phyloP scores from a whole-genome alignment of 257 asterid species.

The Solanum verrucosum region DNA sequence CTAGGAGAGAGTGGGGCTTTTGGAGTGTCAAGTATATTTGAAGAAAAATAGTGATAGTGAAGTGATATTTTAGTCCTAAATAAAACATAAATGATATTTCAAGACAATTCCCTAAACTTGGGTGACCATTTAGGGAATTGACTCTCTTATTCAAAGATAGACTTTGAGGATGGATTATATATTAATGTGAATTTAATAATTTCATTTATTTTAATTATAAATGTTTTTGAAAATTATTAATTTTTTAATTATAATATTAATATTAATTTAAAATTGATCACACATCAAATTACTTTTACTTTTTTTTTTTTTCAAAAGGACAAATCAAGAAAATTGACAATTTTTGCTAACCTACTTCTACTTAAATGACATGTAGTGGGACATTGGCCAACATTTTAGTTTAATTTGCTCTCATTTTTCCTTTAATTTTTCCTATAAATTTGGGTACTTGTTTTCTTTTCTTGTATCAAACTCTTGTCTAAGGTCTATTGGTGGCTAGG shows the following conservation, averaged over 20 bases:
- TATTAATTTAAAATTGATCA: not conserved
- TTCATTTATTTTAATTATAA: not conserved
- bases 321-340: not conserved
- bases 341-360: not conserved
- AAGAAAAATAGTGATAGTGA: too few species aligned
- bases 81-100: too few species aligned
- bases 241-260: not conserved
- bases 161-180: not conserved
- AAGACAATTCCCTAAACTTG: too few species aligned
- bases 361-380: not conserved
- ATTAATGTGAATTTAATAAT: not conserved
- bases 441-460: not conserved
- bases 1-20: too few species aligned
- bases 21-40: too few species aligned
- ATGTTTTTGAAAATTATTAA: not conserved
- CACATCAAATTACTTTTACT: too few species aligned
- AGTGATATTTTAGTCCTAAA: too few species aligned
- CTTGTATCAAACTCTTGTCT: not conserved
- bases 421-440: not conserved
- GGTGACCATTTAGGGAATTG: too few species aligned
- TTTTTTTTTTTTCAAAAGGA: not conserved
- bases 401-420: not conserved
- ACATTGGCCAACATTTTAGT: not conserved
- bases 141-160: not conserved
- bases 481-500: not conserved